These are phyloP conservation scores for Collybiopsis luxurians DNA, from an alignment of 768 basidiomycete species.

Conservation along the genomic window DNA sequence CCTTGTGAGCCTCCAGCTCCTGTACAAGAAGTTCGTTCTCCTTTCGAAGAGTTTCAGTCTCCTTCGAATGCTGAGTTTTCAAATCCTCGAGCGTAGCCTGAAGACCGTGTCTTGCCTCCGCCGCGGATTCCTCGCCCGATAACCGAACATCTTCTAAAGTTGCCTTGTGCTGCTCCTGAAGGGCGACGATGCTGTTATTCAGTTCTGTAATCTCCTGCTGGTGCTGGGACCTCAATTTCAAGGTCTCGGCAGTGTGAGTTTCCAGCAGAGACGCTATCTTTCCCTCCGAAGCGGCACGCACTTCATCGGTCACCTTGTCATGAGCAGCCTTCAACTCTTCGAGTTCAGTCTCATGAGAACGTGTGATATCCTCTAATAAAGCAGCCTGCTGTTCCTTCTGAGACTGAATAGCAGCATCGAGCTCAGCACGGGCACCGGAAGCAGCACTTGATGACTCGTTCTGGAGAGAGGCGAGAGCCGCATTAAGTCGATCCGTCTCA, in stretches of 20 bases:
- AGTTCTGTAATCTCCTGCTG: conserved; percentile 41
- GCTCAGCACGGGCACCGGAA: conserved; percentile 38
- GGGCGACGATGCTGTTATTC: conserved; percentile 35
- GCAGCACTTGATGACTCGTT: conserved; percentile 38
- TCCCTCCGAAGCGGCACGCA: conserved; percentile 28
- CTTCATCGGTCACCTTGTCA: conserved; percentile 31
- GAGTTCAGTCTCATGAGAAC: conserved; percentile 55
- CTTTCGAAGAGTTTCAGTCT: conserved; percentile 43
- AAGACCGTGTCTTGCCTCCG: conserved; percentile 47
- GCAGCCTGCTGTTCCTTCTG: conserved; percentile 55
- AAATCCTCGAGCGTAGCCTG: conserved; percentile 46
- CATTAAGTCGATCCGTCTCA: conserved; percentile 48
- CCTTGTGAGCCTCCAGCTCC: conserved; percentile 63
- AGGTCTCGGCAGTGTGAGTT: conserved; percentile 40
- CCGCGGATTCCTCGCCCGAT: conserved; percentile 33
- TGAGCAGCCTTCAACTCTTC: conserved; percentile 47
- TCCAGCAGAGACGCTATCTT: conserved; percentile 29
- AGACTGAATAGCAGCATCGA: conserved; percentile 43
- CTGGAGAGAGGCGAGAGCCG: conserved; percentile 41
- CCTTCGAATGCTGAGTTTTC: conserved; percentile 44
- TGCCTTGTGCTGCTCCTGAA: conserved; percentile 37
- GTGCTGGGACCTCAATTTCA: conserved; percentile 44
- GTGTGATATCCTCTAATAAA: conserved; percentile 53
- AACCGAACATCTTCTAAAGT: conserved; percentile 34
- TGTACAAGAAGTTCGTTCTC: conserved; percentile 48